Base-by-base conservation (phyloP, 2,329 filamentous ascomycete genomes). In the Aspergillus niger region DNA sequence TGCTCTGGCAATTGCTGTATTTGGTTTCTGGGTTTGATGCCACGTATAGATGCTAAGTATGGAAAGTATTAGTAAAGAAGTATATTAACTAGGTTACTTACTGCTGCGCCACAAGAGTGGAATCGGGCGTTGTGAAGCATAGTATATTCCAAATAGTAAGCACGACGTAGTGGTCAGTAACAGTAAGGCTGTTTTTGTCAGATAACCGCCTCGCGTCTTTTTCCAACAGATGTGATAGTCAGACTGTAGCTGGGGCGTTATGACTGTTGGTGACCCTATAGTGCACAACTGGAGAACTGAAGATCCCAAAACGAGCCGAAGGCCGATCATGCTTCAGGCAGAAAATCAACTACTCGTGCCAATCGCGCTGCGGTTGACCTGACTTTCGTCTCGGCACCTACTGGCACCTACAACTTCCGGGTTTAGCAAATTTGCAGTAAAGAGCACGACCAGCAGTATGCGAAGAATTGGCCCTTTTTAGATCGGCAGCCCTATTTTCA, bases 401-500 rank as follows among this genome's bases (percentile, higher is more conserved):
- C 26, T 30, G 10, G 26, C 47, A 17, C 28, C 47, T 26, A 50
- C 47, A 50, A 20, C 47, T 11, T 30, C 47, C 26, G n/a, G 15
- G 3, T 32, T 50, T 30, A 32, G n/a, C 26, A 20, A 50, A 2
- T 11, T 15, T 44, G n/a, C n/a, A 32, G 5, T 32, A 32, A n/a
- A 20, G 30, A 50, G 26, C 26, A 32, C n/a, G 11, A 32, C 41
- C 41, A 44, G 41, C 41, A 22, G 41, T 44, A 44, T 44, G 41
- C 41, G 41, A 44, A 44, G 20, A 44, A 44, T 44, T 44, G 41
- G 41, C 54, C 32, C 30, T 51, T 39, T 50, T 11, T 22, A 55
- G 53, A 55, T 55, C 53, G 53, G 28, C 53, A 55, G 47, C 53
- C 36, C 53, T 55, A 55, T 55, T 55, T 55, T n/a, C 53, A 55